Conservation (phyloP, 2,329 filamentous ascomycete species). For the Aspergillus vadensis region DNA sequence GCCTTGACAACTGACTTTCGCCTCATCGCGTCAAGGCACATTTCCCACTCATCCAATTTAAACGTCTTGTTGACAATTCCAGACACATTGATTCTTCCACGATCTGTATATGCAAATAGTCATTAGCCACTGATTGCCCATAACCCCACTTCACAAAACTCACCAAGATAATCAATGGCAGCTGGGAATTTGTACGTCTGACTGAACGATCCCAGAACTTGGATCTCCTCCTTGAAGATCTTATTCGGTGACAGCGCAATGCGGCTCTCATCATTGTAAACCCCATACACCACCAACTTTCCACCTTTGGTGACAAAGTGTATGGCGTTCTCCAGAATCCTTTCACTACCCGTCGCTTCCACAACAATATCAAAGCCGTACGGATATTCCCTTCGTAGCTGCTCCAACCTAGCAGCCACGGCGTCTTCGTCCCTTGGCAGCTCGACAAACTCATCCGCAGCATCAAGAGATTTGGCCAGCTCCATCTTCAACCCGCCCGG, state of each 20-base stretch:
- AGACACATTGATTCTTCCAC: slow-evolving; percentile 45
- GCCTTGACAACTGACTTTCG: slow-evolving; percentile 75
- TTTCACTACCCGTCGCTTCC: slow-evolving; percentile 69
- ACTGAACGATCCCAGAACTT: slow-evolving; percentile 71
- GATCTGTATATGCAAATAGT: not conserved
- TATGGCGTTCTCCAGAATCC: slow-evolving; percentile 70
- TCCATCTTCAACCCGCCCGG: slow-evolving; percentile 71
- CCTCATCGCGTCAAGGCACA: slow-evolving; percentile 69
- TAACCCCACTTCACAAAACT: slow-evolving; percentile 10
- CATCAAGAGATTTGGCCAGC: slow-evolving; percentile 55
- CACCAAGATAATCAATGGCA: slow-evolving; percentile 55
- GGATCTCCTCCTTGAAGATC: slow-evolving; percentile 71
- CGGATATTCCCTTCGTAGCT: slow-evolving; percentile 65
- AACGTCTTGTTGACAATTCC: slow-evolving; percentile 74
- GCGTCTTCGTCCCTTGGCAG: slow-evolving; percentile 48
- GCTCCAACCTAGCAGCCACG: slow-evolving; percentile 62
- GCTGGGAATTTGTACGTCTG: slow-evolving; percentile 72
- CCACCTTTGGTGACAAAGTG: slow-evolving; percentile 71
- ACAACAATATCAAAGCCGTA: slow-evolving; percentile 74
- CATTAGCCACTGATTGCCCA: not conserved
- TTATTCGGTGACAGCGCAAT: slow-evolving; percentile 69
- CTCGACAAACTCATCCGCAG: slow-evolving; percentile 52
- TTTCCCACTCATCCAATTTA: slow-evolving; percentile 69
- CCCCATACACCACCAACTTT: slow-evolving; percentile 71
- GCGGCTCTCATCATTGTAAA: slow-evolving; percentile 64